Conservation (phyloP, 108 stramenopile genomes). For the Cyclotella atomus region DNA sequence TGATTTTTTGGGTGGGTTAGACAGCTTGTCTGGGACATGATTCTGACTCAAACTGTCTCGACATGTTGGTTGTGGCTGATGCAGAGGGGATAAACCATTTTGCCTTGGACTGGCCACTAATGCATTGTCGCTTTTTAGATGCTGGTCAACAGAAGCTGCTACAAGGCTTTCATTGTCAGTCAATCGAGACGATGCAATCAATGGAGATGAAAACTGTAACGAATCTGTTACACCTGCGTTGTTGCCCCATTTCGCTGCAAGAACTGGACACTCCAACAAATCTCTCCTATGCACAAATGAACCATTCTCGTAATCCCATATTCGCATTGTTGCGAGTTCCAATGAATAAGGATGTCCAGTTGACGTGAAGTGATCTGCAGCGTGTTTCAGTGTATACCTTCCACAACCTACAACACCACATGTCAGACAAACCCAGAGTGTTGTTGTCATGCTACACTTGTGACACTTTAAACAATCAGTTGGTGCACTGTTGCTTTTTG, state of each 20-base stretch:
- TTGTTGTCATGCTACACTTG: conserved; percentile 78
- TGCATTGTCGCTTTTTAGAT: neutral
- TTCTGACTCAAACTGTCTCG: neutral
- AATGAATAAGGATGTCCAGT: conserved; percentile 92
- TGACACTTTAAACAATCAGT: conserved; percentile 46
- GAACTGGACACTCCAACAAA: conserved; percentile 75
- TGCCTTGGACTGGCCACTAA: neutral
- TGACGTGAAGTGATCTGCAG: conserved; percentile 79
- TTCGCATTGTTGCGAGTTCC: conserved; percentile 91
- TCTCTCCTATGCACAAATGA: conserved; percentile 91
- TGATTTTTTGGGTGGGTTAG: conserved; percentile 71
- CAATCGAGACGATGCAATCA: conserved; percentile 19
- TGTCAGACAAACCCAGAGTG: conserved; percentile 95
- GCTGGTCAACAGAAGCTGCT: neutral
- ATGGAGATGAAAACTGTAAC: conserved; percentile 9
- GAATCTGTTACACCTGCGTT: conserved; percentile 2
- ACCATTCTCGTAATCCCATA: conserved; percentile 93
- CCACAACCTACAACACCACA: conserved; percentile 97
- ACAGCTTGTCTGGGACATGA: neutral
- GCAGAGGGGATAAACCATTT: neutral
- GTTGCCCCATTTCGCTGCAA: conserved; percentile 42
- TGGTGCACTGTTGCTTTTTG: neutral
- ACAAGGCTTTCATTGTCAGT: conserved; percentile 14
- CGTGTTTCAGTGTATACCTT: conserved; percentile 89
- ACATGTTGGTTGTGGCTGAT: conserved; percentile 19